Evolutionary conservation across 1,139 yeast species (phyloP).

Genomic region (Sugiyamaella neomexicana): DNA sequence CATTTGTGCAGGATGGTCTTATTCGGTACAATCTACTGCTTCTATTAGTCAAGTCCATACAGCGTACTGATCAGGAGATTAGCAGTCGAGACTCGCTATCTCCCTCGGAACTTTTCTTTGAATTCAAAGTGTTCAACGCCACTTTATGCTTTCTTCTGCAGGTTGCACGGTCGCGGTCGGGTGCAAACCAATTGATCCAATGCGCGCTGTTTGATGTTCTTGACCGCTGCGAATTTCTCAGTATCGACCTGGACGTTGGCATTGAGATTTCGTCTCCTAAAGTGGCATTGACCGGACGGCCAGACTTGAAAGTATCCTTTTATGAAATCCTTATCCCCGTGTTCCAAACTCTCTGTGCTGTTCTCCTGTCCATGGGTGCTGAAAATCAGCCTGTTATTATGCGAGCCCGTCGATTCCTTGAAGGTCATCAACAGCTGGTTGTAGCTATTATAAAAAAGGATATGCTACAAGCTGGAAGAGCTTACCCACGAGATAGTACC

Average conservation of each 20-base stretch:
- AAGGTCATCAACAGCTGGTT: conserved; percentile 56
- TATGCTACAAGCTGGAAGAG: conserved; percentile 33
- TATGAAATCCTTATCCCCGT: conserved; percentile 75
- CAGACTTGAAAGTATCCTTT: conserved; percentile 33
- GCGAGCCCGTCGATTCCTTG: conserved; percentile 55
- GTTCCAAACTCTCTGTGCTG: conserved; percentile 69
- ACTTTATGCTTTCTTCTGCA: conserved; percentile 67
- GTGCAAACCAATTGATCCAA: conserved; percentile 75
- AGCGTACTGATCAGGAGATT: conserved; percentile 66
- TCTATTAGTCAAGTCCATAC: conserved; percentile 64
- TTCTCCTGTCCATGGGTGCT: conserved; percentile 75
- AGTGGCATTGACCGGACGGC: neutral
- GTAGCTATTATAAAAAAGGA: conserved; percentile 74
- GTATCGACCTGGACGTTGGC: conserved; percentile 80
- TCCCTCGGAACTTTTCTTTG: conserved; percentile 40
- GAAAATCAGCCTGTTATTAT: conserved; percentile 64
- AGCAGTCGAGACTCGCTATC: conserved; percentile 30
- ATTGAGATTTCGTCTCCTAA: conserved; percentile 40
- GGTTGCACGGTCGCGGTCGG: conserved; percentile 71
- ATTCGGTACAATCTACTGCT: conserved; percentile 65
- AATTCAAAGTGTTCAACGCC: conserved; percentile 65
- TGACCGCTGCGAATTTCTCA: conserved; percentile 56
- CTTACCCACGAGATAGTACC: conserved; percentile 14
- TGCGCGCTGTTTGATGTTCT: conserved; percentile 65
- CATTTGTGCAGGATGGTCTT: conserved; percentile 59